phyloP scores from a whole-genome alignment of 257 asterid genomes.

The Leonotis leonurus region DNA sequence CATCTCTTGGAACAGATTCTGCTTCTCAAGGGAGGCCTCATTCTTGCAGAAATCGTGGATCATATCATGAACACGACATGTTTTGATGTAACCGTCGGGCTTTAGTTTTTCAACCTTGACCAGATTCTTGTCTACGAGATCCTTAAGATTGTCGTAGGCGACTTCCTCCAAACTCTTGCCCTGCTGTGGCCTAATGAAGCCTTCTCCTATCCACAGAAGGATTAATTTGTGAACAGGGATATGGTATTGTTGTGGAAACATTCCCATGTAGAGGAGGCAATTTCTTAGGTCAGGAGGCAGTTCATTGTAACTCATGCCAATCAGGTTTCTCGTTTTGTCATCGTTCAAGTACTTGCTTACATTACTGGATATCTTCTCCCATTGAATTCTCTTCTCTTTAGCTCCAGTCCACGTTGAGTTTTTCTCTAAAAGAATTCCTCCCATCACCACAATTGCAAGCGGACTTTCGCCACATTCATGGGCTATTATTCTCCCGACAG shows the following conservation, averaged over 20 bases:
- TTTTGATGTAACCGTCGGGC: constrained; percentile 26
- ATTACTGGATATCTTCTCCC: constrained; percentile 1
- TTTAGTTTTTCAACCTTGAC: constrained; percentile 27
- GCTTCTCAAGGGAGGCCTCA: constrained; percentile 17
- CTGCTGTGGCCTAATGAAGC: constrained; percentile 22
- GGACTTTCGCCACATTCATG: constrained; percentile 37
- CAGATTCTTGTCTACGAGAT: constrained; percentile 31
- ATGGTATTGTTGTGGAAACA: constrained; percentile 31
- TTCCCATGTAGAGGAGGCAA: constrained; percentile 41
- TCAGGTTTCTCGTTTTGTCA: constrained; percentile 10
- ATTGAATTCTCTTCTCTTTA: not conserved
- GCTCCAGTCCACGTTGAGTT: not conserved
- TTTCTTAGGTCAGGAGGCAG: constrained; percentile 32
- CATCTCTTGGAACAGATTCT: constrained; percentile 34
- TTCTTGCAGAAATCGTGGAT: constrained; percentile 39
- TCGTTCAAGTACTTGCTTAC: not conserved
- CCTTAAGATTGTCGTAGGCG: constrained; percentile 33
- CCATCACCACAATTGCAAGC: constrained; percentile 30
- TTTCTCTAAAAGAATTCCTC: constrained; percentile 18
- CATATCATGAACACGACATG: constrained; percentile 42
- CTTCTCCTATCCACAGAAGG: constrained; percentile 45
- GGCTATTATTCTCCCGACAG: constrained; percentile 21
- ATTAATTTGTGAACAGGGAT: constrained; percentile 30
- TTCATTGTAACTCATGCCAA: constrained; percentile 34
- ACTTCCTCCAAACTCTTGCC: constrained; percentile 25